Evolutionary conservation across 202 grass and related monocot genomes (phyloP).

Genomic region (Carex sylvatica): DNA sequence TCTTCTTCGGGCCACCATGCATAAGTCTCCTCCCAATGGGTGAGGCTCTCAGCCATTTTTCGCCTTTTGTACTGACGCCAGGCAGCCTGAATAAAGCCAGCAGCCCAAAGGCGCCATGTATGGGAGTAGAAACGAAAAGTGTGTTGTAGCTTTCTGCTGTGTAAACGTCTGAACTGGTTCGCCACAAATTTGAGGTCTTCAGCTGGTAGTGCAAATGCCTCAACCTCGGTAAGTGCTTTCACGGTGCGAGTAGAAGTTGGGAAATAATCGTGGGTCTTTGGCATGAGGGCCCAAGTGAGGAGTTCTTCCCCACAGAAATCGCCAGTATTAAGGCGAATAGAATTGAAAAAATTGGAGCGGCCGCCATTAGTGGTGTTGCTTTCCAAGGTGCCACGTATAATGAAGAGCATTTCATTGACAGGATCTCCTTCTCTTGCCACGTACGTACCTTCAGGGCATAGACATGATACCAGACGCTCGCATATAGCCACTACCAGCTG

Average conservation of each 20-base stretch:
- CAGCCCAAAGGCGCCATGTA: slow-evolving; percentile 74
- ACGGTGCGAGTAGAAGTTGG: slow-evolving; percentile 61
- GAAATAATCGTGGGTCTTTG: slow-evolving; percentile 48
- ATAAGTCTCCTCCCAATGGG: slow-evolving; percentile 48
- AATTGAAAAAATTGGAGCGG: slow-evolving; percentile 62
- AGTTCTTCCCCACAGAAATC: slow-evolving; percentile 86
- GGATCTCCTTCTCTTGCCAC: slow-evolving; percentile 84
- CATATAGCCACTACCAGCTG: slow-evolving; percentile 81
- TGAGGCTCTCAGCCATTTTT: slow-evolving; percentile 58
- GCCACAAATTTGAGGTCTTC: slow-evolving; percentile 85
- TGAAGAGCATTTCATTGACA: slow-evolving; percentile 83
- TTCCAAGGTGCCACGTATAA: slow-evolving; percentile 70
- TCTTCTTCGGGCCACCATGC: slow-evolving; percentile 48
- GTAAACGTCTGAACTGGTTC: slow-evolving; percentile 73
- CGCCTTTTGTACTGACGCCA: slow-evolving; percentile 70
- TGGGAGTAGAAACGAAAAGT: slow-evolving; percentile 84
- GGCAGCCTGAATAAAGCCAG: slow-evolving; percentile 84
- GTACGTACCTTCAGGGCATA: slow-evolving; percentile 68
- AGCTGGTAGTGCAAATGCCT: slow-evolving; percentile 67
- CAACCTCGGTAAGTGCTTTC: slow-evolving; percentile 56
- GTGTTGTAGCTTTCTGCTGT: slow-evolving; percentile 94
- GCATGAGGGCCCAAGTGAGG: slow-evolving; percentile 78
- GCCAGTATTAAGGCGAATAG: slow-evolving; percentile 42
- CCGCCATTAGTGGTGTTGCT: slow-evolving; percentile 75
- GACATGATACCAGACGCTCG: slow-evolving; percentile 58